Base-by-base conservation (phyloP, 2,329 filamentous ascomycete species). In the Fusarium bactridioides region DNA sequence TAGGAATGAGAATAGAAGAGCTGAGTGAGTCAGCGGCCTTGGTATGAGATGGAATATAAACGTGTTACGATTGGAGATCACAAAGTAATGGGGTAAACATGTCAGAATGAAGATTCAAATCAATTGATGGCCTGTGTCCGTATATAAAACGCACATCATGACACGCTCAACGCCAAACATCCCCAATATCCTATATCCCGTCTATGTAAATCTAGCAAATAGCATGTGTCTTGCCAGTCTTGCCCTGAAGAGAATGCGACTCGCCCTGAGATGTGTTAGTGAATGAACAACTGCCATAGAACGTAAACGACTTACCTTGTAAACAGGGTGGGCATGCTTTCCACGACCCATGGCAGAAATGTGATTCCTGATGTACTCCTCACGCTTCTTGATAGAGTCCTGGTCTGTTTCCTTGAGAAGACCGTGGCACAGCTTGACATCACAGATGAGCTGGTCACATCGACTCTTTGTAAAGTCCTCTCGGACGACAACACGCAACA, bases 401-500 rank as follows among this genome's bases (percentile, higher is more conserved):
- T 86, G 85, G 78, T 97, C 94, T 86, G 96, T 92, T 67, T 90
- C 84, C 70, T 92, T 88, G 31, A 98, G 85, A 44, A 93, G 86
- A 53, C 90, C 85, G 70, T 94, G 80, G 71, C 93, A 93, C 56
- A 94, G 85, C 84, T 93, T 94, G 82, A 98, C 90, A 79, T 98
- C 95, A 31, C 80, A 77, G 68, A 98, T 85, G 38, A 98, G 85
- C 15, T 89, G 86, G 79, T 98, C 94, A 78, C 94, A 97, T 43
- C 95, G 88, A 74, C 87, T 90, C 81, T 92, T 91, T 51, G 90
- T 93, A 76, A 98, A 98, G 83, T 98, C 95, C 82, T 98, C 95
- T 56, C 95, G 90, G 9, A 98, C 93, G 2, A 98, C 95, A 9
- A 98, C 90, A 41, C 95, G 91, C 85, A 98, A 90, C 88, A 98